phyloP scores from a whole-genome alignment of 495 filamentous ascomycete genomes.

The Daldinia concentrica region DNA sequence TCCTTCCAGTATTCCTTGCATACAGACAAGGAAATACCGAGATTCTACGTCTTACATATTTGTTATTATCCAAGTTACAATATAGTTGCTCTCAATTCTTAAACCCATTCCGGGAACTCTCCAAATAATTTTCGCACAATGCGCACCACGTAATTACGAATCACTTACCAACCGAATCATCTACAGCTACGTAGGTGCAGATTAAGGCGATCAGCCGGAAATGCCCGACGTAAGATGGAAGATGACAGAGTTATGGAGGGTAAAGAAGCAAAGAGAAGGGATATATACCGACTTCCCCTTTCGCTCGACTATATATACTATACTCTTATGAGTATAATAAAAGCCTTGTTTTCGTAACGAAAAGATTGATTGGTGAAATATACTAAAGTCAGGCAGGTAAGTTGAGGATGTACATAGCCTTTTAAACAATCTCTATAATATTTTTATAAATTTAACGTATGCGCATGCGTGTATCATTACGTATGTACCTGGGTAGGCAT shows the following conservation, averaged over 20 bases:
- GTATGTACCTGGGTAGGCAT: not conserved
- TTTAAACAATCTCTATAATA: not conserved
- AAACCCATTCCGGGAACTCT: no score
- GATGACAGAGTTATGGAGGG: not conserved
- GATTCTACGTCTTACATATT: no score
- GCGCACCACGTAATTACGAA: constrained; percentile 21
- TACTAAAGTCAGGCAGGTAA: not conserved
- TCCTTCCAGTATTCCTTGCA: no score
- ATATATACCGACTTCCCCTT: constrained; percentile 1
- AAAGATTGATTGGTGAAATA: not conserved
- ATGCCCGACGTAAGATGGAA: constrained; percentile 18
- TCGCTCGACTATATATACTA: constrained; percentile 6
- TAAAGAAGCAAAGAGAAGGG: constrained; percentile 2
- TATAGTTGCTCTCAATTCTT: no score
- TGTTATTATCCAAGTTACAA: no score
- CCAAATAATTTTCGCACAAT: constrained; percentile 7
- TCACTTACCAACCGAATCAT: constrained; percentile 30
- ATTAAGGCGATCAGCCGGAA: constrained; percentile 27
- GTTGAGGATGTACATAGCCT: not conserved
- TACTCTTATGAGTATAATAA: not conserved
- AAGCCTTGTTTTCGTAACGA: not conserved
- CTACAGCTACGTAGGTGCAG: constrained; percentile 9
- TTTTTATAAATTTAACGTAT: not conserved
- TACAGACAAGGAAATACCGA: no score
- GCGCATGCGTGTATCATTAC: not conserved